Evolutionary conservation across 306 rosid genomes (phyloP), one percentile per base, ranked within the genome.

Genomic region (Cucurbita maxima): DNA sequence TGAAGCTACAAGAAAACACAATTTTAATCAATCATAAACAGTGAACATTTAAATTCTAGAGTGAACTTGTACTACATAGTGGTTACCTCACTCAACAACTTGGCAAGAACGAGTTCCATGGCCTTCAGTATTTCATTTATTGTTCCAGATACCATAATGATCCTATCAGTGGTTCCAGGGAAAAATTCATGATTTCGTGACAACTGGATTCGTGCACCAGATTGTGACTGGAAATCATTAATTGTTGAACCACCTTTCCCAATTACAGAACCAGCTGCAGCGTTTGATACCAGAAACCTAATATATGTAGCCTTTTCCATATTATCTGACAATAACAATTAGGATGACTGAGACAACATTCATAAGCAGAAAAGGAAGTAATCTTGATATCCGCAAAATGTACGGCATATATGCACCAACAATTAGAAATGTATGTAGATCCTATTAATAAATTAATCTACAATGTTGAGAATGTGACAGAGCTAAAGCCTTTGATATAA

Each of bases 241-340:
- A 95, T 95, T n/a, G 99, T 95, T 52, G 99, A 91, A 53, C 99
- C 99, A 59, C 99, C 99, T 86, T 95, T 95, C 78, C 99, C 99
- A 79, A 95, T 95, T 67, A 95, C 97, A 81, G 99, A 95, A 75
- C 99, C 99, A 82, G 99, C 99, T 8, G 99, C 99, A 81, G 97
- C 89, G 81, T 95, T 95, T 71, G 99, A 95, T 75, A 91, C 99
- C 25, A 95, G 96, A 86, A 95, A 95, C 88, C 85, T 86, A 58
- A 95, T 85, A 60, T 95, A 89, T 58, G 99, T 86, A 44, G 96
- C 86, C 92, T 86, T 89, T 84, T 91, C 99, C 74, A 13, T 76
- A 41, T 88, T 78, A 79, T 95, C 99, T 95, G 89, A 74, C 74
- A 50, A 82, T 70, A 57, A 75, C 44, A 76, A 80, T 64, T 67